Base-by-base conservation (phyloP, 2,329 filamentous ascomycete species). In the Ophiostoma piceae region DNA sequence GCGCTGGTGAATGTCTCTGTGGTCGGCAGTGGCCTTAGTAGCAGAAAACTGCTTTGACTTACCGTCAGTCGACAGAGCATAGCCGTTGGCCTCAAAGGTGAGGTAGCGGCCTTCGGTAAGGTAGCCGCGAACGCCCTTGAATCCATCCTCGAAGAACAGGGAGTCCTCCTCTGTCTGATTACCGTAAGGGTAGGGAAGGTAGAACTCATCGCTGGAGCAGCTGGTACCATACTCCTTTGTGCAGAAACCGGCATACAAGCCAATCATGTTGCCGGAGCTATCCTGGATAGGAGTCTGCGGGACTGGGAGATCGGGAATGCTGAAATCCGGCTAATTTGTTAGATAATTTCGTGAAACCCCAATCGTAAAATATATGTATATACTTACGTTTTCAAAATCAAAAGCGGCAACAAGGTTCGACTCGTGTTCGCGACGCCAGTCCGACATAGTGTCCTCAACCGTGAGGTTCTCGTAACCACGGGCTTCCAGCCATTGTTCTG, bases 31-130 rank as follows among this genome's bases (percentile, higher is more conserved):
- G 0, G 78, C 77, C 70, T 77, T 41, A 75, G 67, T n/a, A 67
- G 73, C 70, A 71, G 72, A 67, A 66, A 54, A 54, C 51, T 54
- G 72, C 71, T 57, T 26, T 37, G 11, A 54, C n/a, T 14, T 64
- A 54, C 76, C 75, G 3, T 75, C 70, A 68, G 80, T 81, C 8
- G 77, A 77, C 19, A 85, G 77, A 0, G 83, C 83, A 22, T 74
- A 77, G n/a, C 81, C 81, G 43, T 77, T 75, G 69, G 77, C 76
- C 74, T 85, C 84, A 69, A 86, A 82, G 4, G 82, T 81, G 16
- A 87, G 78, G 73, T 82, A 85, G 22, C 84, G 82, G 12, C 84
- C 85, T 74, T 87, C 84, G 5, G 83, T 86, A 35, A 87, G 76
- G 29, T 80, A 78, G 0, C 85, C 84, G 2, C 84, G 78, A 39